phyloP scores from a whole-genome alignment of 805 yeast genomes.

The Candida ipomoeae region DNA sequence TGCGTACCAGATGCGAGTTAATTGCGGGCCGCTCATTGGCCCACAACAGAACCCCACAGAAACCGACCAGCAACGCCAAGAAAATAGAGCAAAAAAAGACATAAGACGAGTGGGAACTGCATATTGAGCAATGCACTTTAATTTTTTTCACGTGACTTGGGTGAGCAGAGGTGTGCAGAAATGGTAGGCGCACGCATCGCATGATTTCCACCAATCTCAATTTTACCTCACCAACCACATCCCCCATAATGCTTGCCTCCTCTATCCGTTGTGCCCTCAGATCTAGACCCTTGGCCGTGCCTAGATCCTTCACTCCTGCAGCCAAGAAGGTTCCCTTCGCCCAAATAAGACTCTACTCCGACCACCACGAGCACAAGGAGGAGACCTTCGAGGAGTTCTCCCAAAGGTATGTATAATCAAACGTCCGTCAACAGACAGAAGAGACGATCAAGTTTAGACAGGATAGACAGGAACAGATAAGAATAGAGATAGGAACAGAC shows the following conservation, averaged over 20 bases:
- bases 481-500: background rate
- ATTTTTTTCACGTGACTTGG: too few species aligned
- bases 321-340: conserved; percentile 21
- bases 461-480: background rate
- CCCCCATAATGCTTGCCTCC: conserved; percentile 33
- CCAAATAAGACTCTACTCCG: conserved; percentile 67
- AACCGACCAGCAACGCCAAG: too few species aligned
- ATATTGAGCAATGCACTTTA: too few species aligned
- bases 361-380: conserved; percentile 83
- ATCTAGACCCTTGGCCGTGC: conserved; percentile 28
- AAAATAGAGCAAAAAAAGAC: too few species aligned
- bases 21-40: too few species aligned
- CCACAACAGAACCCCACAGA: background rate
- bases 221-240: background rate
- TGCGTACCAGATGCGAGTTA: too few species aligned
- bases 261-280: conserved; percentile 42
- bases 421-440: background rate
- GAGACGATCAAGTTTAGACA: background rate
- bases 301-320: conserved; percentile 24
- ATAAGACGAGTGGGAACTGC: too few species aligned
- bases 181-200: conserved; percentile 9
- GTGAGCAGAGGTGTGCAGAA: background rate
- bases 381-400: conserved; percentile 96
- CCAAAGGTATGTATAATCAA: conserved; percentile 48
- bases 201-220: conserved; percentile 3